Evolutionary conservation across 257 asterid genomes (phyloP).

Genomic region (Penstemon newberryi): DNA sequence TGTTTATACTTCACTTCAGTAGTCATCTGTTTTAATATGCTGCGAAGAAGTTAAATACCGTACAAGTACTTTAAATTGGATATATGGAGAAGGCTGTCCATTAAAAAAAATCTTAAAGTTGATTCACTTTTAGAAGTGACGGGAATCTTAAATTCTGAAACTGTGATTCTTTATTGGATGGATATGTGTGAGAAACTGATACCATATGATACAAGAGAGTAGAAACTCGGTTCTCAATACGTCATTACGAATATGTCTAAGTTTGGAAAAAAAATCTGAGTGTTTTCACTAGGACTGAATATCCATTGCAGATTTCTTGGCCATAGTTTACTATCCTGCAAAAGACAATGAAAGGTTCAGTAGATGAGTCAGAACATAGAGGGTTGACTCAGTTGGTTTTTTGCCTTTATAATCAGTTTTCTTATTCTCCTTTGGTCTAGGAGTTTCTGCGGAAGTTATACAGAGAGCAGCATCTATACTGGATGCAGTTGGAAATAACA

Average conservation of each 20-base stretch:
- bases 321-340: neutral
- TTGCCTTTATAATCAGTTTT: neutral
- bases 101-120: too few relatives aligned
- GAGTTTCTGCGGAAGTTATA: constrained; percentile 71
- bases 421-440: constrained; percentile 37
- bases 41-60: neutral
- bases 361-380: neutral
- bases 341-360: neutral
- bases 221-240: neutral
- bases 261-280: too few relatives aligned
- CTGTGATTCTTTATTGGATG: neutral
- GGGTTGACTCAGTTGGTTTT: neutral
- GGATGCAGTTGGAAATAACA: constrained; percentile 48
- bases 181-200: neutral
- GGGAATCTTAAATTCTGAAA: neutral
- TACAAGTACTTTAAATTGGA: neutral
- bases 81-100: neutral
- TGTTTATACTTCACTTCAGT: too few relatives aligned
- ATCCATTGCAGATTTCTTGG: too few relatives aligned
- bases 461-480: constrained; percentile 68
- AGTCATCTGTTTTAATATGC: neutral
- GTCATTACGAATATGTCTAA: too few relatives aligned
- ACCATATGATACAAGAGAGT: neutral
- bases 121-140: neutral
- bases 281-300: too few relatives aligned